Percentiles rank a stretch among this genome's conserved stretches.
phyloP scores from a whole-genome alignment of 768 basidiomycete species.

The Tylopilus plumbeoviolaceoides region DNA sequence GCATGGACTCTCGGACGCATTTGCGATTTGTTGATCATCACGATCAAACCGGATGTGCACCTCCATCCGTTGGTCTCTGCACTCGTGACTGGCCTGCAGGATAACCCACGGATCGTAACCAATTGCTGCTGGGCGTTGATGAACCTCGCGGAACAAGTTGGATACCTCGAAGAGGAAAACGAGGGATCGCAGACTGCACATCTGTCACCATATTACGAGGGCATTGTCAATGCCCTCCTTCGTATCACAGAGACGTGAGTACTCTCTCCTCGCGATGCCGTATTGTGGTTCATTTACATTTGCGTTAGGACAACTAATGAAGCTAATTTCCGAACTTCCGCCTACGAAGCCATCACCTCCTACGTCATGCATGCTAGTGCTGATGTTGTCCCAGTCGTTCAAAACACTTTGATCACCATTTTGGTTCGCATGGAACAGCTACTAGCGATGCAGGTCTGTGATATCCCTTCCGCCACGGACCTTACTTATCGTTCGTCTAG shows the following conservation, averaged over 20 bases:
- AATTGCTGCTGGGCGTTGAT: constrained; percentile 97
- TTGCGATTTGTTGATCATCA: constrained; percentile 80
- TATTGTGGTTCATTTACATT: constrained; percentile 10
- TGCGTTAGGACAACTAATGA: constrained; percentile 70
- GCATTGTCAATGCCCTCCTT: constrained; percentile 78
- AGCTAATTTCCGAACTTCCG: constrained; percentile 88
- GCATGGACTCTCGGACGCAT: constrained; percentile 98
- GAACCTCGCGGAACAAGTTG: constrained; percentile 91
- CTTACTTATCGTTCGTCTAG: constrained; percentile 33
- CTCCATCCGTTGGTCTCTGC: constrained; percentile 79
- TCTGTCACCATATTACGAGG: constrained; percentile 88
- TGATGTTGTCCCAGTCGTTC: constrained; percentile 78
- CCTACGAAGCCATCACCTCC: constrained; percentile 92
- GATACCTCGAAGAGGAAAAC: constrained; percentile 61
- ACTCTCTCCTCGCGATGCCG: neutral
- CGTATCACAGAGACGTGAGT: constrained; percentile 82
- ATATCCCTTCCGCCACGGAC: neutral
- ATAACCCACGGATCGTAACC: constrained; percentile 79
- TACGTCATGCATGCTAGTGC: constrained; percentile 76
- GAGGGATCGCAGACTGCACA: constrained; percentile 52
- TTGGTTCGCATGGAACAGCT: constrained; percentile 90
- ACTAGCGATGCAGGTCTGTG: constrained; percentile 69
- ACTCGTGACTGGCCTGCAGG: constrained; percentile 75
- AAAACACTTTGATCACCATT: constrained; percentile 76
- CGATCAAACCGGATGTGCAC: constrained; percentile 88